phyloP scores from a whole-genome alignment of 805 yeast species.

The Clavispora fructus region DNA sequence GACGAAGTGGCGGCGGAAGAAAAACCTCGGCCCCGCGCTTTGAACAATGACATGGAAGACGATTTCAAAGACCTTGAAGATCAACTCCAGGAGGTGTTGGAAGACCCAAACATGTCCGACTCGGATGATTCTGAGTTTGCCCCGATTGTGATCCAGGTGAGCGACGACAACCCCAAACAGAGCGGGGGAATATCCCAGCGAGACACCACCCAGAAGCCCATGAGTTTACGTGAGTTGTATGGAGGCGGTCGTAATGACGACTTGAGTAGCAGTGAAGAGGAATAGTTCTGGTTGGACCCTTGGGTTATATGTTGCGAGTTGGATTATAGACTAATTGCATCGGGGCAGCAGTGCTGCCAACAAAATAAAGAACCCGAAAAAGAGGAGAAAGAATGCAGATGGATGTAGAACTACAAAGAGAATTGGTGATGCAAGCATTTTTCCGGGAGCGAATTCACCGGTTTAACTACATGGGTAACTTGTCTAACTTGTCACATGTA shows the following conservation, averaged over 20 bases:
- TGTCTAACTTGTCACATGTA: background rate
- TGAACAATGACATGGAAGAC: slow-evolving; percentile 26
- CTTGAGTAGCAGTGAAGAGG: slow-evolving; percentile 31
- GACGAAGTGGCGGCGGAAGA: slow-evolving; percentile 7
- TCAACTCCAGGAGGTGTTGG: slow-evolving; percentile 38
- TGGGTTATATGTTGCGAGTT: no score
- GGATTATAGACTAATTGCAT: background rate
- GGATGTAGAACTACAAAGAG: no score
- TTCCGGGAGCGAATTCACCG: background rate
- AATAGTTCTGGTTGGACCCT: slow-evolving; percentile 5
- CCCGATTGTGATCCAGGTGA: slow-evolving; percentile 22
- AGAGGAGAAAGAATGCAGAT: background rate
- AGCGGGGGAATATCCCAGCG: slow-evolving; percentile 1
- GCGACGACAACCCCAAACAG: slow-evolving; percentile 14
- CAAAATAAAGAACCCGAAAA: background rate
- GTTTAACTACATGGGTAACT: background rate
- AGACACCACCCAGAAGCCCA: slow-evolving; percentile 21
- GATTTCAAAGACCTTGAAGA: slow-evolving; percentile 41
- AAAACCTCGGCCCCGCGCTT: background rate
- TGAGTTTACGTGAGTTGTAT: slow-evolving; percentile 35
- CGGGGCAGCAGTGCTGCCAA: background rate
- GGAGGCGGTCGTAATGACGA: slow-evolving; percentile 24
- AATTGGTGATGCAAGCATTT: no score
- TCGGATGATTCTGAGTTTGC: slow-evolving; percentile 23
- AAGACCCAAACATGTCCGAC: slow-evolving; percentile 16